Evolutionary conservation across 768 basidiomycete species (phyloP).

Genomic region (Pisolithus marmoratus): DNA sequence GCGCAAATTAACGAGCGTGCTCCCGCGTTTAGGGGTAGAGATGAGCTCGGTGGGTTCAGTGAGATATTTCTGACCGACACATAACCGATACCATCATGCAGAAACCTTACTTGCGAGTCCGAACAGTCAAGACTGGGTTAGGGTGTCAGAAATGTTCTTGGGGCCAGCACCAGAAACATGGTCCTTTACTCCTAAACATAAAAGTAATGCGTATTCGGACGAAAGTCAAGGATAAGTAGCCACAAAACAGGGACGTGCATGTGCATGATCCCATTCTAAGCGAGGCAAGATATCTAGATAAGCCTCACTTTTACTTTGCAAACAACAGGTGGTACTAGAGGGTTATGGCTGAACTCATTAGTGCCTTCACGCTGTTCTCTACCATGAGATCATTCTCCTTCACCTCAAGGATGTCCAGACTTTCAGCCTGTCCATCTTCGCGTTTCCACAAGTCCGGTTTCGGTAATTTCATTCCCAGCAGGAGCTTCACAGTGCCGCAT

Average conservation of each 20-base stretch:
- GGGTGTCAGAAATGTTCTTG: slow-evolving; percentile 92
- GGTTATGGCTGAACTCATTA: no score
- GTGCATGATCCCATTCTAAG: neutral
- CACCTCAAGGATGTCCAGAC: slow-evolving; percentile 20
- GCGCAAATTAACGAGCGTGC: slow-evolving; percentile 85
- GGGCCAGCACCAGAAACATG: slow-evolving; percentile 81
- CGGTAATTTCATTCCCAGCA: slow-evolving; percentile 45
- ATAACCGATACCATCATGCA: slow-evolving; percentile 24
- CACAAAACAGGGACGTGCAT: neutral
- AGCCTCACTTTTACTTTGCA: no score
- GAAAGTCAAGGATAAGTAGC: slow-evolving; percentile 53
- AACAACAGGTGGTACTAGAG: no score
- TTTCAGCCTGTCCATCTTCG: slow-evolving; percentile 27
- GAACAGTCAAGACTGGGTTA: slow-evolving; percentile 84
- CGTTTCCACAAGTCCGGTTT: slow-evolving; percentile 29
- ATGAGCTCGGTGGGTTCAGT: slow-evolving; percentile 70
- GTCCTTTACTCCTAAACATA: slow-evolving; percentile 90
- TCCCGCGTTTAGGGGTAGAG: slow-evolving; percentile 79
- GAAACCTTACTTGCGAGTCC: slow-evolving; percentile 81
- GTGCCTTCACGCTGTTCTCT: slow-evolving; percentile 26
- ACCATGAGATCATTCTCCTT: slow-evolving; percentile 21
- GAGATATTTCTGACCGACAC: neutral
- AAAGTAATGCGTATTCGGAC: slow-evolving; percentile 72
- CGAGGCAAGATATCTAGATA: no score
- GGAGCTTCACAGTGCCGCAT: slow-evolving; percentile 61